Percentiles rank a stretch among this genome's conserved stretches.
phyloP scores from a whole-genome alignment of 1,284 basidiomycete species.

The Leccinum variabile region DNA sequence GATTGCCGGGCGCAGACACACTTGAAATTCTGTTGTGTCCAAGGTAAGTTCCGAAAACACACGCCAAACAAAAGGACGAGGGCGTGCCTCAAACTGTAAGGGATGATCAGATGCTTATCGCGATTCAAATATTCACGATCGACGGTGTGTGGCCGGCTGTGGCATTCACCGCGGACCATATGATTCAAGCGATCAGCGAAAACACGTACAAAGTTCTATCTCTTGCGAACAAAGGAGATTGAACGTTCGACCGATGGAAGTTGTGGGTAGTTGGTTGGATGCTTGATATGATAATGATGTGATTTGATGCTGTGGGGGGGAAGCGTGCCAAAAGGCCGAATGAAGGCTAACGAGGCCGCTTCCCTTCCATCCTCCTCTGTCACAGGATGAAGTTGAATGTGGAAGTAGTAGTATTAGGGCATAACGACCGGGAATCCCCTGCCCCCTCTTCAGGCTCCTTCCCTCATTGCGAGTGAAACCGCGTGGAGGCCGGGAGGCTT shows the following conservation, averaged over 20 bases:
- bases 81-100: conserved; percentile 7
- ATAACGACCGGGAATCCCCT: conserved; percentile 15
- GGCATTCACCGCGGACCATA: not conserved
- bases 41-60: not conserved
- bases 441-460: not conserved
- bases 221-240: conserved; percentile 19
- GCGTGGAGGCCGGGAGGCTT: conserved; percentile 28
- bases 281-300: conserved; percentile 9
- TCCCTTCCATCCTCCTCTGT: not conserved
- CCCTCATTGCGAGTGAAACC: conserved; percentile 28
- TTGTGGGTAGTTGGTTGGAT: not conserved
- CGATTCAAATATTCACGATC: conserved; percentile 20
- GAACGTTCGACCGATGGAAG: conserved; percentile 20
- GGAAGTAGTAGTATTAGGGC: conserved; percentile 11
- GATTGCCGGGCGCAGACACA: conserved; percentile 15
- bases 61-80: not conserved
- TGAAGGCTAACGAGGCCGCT: not conserved
- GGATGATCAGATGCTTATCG: not conserved
- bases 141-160: conserved; percentile 3
- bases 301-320: conserved; percentile 22
- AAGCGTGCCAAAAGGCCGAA: not conserved
- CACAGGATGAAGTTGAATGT: conserved; percentile 5
- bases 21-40: conserved; percentile 2
- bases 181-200: conserved; percentile 32
- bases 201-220: conserved; percentile 26